Conservation (phyloP, 2,329 filamentous ascomycete genomes). For the Pestalotiopsis sp. region DNA sequence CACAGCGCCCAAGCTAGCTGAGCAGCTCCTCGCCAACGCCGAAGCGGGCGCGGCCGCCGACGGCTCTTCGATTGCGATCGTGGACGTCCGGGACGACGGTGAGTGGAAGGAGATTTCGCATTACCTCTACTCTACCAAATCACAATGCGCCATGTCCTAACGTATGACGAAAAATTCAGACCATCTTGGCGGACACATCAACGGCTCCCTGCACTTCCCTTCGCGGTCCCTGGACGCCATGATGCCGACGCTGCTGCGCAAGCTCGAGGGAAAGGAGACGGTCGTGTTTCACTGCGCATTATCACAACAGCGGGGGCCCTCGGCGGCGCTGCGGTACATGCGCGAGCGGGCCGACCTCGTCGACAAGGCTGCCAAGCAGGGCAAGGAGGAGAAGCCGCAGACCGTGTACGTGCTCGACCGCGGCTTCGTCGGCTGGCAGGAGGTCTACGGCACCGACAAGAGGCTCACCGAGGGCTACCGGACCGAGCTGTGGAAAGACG, state of each 20-base stretch:
- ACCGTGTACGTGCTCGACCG: slow-evolving; percentile 78
- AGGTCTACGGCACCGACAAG: slow-evolving; percentile 75
- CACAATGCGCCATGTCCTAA: too few relatives aligned
- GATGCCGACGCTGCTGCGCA: slow-evolving; percentile 80
- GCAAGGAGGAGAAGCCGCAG: slow-evolving; percentile 48
- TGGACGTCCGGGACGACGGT: slow-evolving; percentile 89
- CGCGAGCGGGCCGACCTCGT: slow-evolving; percentile 60
- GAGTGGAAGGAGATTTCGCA: slow-evolving; percentile 28
- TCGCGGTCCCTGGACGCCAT: slow-evolving; percentile 70
- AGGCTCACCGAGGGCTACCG: slow-evolving; percentile 80
- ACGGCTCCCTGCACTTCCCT: slow-evolving; percentile 73
- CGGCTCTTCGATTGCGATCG: slow-evolving; percentile 54
- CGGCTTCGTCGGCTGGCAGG: slow-evolving; percentile 89
- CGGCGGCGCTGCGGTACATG: slow-evolving; percentile 78
- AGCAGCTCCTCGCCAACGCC: slow-evolving; percentile 56
- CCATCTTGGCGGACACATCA: slow-evolving; percentile 88
- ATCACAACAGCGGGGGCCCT: slow-evolving; percentile 86
- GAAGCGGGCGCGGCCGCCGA: slow-evolving; percentile 29
- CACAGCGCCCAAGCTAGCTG: slow-evolving; percentile 66
- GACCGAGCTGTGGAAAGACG: slow-evolving; percentile 79
- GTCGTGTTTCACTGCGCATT: slow-evolving; percentile 95
- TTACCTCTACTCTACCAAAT: background rate
- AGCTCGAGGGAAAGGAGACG: slow-evolving; percentile 72
- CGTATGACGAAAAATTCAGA: slow-evolving; percentile 49
- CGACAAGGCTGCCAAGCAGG: slow-evolving; percentile 24